Conservation (phyloP, 2,329 filamentous ascomycete species). For the Neofusicoccum sp. region DNA sequence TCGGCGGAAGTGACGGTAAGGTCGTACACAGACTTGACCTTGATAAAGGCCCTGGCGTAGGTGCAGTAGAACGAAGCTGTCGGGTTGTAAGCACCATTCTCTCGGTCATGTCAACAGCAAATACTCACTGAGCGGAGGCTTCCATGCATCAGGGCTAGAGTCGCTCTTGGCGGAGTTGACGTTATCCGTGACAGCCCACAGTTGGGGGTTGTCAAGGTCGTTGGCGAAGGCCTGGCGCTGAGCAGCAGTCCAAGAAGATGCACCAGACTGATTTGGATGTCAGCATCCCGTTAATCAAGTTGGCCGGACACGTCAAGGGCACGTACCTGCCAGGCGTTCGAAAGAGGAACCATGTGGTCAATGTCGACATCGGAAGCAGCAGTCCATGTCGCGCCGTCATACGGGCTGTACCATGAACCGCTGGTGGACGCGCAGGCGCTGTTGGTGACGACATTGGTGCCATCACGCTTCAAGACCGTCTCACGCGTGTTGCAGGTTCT, state of each 20-base stretch:
- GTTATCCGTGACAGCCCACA: slow-evolving; percentile 76
- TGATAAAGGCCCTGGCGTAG: slow-evolving; percentile 76
- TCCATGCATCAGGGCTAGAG: slow-evolving; percentile 73
- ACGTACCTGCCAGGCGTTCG: slow-evolving; percentile 75
- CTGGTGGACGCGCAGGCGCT: slow-evolving; percentile 64
- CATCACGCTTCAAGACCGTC: slow-evolving; percentile 73
- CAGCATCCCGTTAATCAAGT: neutral
- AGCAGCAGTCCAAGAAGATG: slow-evolving; percentile 69
- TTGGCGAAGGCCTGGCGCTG: slow-evolving; percentile 73
- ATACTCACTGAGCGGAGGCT: slow-evolving; percentile 63
- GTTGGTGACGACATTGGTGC: slow-evolving; percentile 62
- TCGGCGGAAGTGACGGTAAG: slow-evolving; percentile 72
- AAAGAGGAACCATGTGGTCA: slow-evolving; percentile 80
- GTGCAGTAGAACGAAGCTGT: slow-evolving; percentile 70
- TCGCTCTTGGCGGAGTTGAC: slow-evolving; percentile 78
- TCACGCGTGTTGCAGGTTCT: slow-evolving; percentile 74
- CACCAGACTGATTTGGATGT: slow-evolving; percentile 60
- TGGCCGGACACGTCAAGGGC: neutral
- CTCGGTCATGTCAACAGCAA: slow-evolving; percentile 27
- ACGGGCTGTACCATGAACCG: slow-evolving; percentile 72
- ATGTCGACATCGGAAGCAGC: slow-evolving; percentile 73
- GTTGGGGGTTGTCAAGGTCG: slow-evolving; percentile 73
- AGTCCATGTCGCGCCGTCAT: slow-evolving; percentile 73
- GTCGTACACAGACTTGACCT: slow-evolving; percentile 73
- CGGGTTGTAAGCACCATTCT: slow-evolving; percentile 20